Percentiles rank a stretch among this genome's conserved stretches.
These are phyloP conservation scores for Amphibolis antarctica DNA, from an alignment of 106 monocot species.

Conservation along the genomic window DNA sequence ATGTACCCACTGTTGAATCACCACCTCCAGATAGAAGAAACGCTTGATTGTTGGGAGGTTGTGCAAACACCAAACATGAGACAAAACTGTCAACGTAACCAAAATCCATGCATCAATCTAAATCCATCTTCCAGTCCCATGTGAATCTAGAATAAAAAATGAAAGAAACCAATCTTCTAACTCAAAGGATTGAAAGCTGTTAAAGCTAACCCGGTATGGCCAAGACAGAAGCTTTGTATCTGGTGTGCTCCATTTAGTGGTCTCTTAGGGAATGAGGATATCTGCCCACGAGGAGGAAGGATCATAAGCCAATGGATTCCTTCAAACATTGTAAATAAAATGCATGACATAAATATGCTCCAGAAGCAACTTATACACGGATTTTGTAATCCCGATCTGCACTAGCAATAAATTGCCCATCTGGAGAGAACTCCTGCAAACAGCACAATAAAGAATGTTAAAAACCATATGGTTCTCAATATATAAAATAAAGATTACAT, in stretches of 20 bases:
- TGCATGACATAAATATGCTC: neutral
- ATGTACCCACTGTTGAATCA: constrained; percentile 80
- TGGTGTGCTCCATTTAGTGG: constrained; percentile 71
- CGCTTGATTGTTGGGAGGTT: constrained; percentile 25
- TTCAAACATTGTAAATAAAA: neutral
- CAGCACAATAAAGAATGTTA: neutral
- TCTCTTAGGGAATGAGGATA: constrained; percentile 50
- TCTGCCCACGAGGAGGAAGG: constrained; percentile 16
- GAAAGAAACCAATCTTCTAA: neutral
- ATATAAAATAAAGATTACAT: neutral
- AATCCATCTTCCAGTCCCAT: neutral
- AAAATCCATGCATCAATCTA: neutral
- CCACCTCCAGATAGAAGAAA: constrained; percentile 86
- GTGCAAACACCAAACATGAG: constrained; percentile 61
- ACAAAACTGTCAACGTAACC: constrained; percentile 50
- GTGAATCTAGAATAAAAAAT: neutral
- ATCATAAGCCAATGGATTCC: neutral
- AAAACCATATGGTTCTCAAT: too few relatives aligned
- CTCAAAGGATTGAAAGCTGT: neutral
- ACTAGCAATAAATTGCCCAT: constrained; percentile 79
- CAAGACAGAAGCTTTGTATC: constrained; percentile 97
- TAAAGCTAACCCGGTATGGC: constrained; percentile 75
- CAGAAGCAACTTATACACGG: constrained; percentile 35
- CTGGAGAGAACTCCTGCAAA: constrained; percentile 81
- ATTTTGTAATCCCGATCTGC: constrained; percentile 97